phyloP scores from a whole-genome alignment of 2,329 filamentous ascomycete genomes.

The Fusarium sp. region DNA sequence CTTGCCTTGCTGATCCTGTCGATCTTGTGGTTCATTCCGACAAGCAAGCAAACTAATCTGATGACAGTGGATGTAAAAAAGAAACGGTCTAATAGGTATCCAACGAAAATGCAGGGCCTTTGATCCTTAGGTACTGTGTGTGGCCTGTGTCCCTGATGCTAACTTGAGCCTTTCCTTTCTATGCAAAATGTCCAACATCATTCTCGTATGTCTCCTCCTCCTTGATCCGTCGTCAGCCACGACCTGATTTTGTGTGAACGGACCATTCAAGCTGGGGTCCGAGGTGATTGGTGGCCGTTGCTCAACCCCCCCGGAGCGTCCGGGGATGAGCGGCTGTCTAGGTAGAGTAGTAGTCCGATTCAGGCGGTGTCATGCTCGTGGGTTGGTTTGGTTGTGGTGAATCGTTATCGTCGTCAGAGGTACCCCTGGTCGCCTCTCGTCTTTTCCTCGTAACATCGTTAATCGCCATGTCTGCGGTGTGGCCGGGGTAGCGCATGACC shows the following conservation, averaged over 20 bases:
- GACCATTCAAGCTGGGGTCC: constrained; percentile 12
- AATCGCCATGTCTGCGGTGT: constrained; percentile 41
- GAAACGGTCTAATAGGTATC: constrained; percentile 49
- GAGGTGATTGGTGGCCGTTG: constrained; percentile 26
- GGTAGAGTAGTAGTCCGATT: constrained; percentile 23
- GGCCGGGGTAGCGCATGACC: constrained; percentile 26
- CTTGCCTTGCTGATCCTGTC: constrained; percentile 14
- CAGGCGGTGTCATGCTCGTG: constrained; percentile 38
- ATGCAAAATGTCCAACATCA: constrained; percentile 42
- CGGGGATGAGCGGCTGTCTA: constrained; percentile 23
- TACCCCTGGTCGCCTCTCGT: constrained; percentile 37
- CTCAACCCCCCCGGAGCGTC: constrained; percentile 5
- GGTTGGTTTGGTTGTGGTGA: constrained; percentile 38
- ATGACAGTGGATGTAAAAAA: constrained; percentile 20
- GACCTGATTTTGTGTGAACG: constrained; percentile 13
- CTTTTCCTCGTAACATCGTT: constrained; percentile 41
- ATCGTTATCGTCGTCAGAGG: constrained; percentile 44
- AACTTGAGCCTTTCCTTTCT: constrained; percentile 25
- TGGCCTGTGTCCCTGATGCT: constrained; percentile 31
- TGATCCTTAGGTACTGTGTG: constrained; percentile 24
- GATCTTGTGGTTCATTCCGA: constrained; percentile 25
- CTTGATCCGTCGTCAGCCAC: constrained; percentile 16
- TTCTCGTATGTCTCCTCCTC: constrained; percentile 38
- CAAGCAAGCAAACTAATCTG: constrained; percentile 28
- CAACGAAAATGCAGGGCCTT: constrained; percentile 35